Base-by-base conservation (phyloP, 2,329 filamentous ascomycete species). In the Penicillium sp. region DNA sequence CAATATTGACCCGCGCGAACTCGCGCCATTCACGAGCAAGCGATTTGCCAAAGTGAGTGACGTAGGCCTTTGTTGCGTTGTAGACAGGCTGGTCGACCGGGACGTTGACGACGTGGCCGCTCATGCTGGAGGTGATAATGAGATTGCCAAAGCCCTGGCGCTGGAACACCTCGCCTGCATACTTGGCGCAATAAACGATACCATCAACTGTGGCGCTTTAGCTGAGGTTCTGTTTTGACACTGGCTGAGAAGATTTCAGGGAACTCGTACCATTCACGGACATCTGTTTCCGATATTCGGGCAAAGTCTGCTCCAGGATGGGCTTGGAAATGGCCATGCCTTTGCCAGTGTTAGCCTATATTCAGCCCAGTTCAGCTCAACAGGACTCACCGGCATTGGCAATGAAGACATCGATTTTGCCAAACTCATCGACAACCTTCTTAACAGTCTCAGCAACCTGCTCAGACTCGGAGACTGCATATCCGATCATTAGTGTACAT, bases 1-100 rank as follows among this genome's bases (percentile, higher is more conserved):
- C 72, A 30, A 75, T 68, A 50, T 80, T 80, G 18, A 79, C 77
- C 3, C 77, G 67, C 3, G 76, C 77, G 47, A 79, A 78, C 3
- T 77, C 73, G 9, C 73, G 62, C 77, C 77, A 80, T 47, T 80
- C 77, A 4, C 73, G 64, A 0, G 77, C 76, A 17, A 80, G 62
- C 1, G 67, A 73, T 56, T 77, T 78, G 33, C 74, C 75, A 25
- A 80, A 69, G 39, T 80, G 78, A 2, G 71, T 75, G 11, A 79
- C 69, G 17, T 70, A 76, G 1, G 77, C 76, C 54, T 80, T 80
- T 19, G 70, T 74, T 6, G 69, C 70, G 46, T 80, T 80, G 58
- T 80, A 80, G 9, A 76, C 72, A 1, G 76, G 72, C 51, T 79
- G 77, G 32, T 78, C 73, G 10, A 70, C 60, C 1, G 74, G 74